phyloP scores from a whole-genome alignment of 331 rosid species.

The Quercus tomentella region DNA sequence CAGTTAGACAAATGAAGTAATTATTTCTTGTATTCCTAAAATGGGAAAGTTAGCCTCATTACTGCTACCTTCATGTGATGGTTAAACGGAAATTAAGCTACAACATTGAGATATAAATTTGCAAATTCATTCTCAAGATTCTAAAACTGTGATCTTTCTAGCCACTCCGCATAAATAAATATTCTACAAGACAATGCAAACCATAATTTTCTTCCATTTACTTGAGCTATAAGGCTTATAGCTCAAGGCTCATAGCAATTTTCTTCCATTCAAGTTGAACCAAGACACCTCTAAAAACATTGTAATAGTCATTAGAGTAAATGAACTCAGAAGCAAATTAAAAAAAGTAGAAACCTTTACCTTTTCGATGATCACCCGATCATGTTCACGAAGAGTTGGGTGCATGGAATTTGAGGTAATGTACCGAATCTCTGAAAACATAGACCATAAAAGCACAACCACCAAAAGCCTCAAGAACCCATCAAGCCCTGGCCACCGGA shows the following conservation, averaged over 20 bases:
- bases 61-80: background rate
- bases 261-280: background rate
- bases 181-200: background rate
- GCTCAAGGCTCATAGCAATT: too few relatives aligned
- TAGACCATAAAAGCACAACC: slow-evolving; percentile 66
- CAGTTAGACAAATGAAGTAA: background rate
- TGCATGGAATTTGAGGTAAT: slow-evolving; percentile 85
- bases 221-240: too few relatives aligned
- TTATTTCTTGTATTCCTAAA: background rate
- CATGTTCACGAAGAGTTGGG: slow-evolving; percentile 78
- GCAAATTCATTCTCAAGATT: background rate
- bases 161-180: background rate
- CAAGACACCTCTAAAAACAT: background rate
- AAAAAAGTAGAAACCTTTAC: slow-evolving; percentile 17
- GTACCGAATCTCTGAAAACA: slow-evolving; percentile 57
- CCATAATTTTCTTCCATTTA: background rate
- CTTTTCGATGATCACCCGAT: slow-evolving; percentile 77
- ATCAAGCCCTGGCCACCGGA: slow-evolving; percentile 77
- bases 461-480: slow-evolving; percentile 66
- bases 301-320: background rate
- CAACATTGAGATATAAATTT: background rate
- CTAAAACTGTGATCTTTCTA: background rate
- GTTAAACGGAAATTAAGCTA: background rate
- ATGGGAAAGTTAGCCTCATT: background rate
- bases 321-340: background rate